phyloP scores from a whole-genome alignment of 441 rosid genomes.

The Viola pubescens region DNA sequence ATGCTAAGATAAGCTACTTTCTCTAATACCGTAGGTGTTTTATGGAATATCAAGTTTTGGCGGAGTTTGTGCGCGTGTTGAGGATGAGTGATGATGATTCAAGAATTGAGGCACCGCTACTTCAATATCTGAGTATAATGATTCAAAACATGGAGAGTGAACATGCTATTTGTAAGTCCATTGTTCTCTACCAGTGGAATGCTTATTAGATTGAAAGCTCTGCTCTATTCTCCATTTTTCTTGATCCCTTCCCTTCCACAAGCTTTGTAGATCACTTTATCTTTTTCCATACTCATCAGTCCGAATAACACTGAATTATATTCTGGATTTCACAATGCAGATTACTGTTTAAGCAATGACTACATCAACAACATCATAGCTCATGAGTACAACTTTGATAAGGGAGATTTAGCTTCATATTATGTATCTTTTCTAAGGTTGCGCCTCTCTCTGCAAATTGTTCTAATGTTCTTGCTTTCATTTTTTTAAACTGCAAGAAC shows the following conservation, averaged over 20 bases:
- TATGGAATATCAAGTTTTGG: conserved; percentile 67
- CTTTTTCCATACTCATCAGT: background rate
- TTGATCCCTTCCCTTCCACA: too few species aligned
- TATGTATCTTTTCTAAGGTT: conserved; percentile 66
- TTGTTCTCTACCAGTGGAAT: background rate
- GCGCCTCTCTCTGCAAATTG: conserved; percentile 8
- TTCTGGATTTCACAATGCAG: conserved; percentile 28
- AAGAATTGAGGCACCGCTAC: conserved; percentile 50
- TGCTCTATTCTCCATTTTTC: too few species aligned
- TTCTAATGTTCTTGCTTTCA: background rate
- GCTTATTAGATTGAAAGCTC: too few species aligned
- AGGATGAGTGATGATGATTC: conserved; percentile 36
- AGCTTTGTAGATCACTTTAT: background rate
- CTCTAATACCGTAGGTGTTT: conserved; percentile 32
- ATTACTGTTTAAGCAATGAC: conserved; percentile 71
- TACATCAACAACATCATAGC: conserved; percentile 53
- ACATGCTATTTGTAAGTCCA: conserved; percentile 53
- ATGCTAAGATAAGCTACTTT: conserved; percentile 3
- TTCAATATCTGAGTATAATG: conserved; percentile 71
- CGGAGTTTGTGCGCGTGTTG: conserved; percentile 57
- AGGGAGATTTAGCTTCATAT: conserved; percentile 54
- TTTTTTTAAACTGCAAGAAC: background rate
- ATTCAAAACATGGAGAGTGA: conserved; percentile 64
- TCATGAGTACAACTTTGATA: conserved; percentile 42
- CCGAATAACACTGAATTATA: background rate